A percentile compares a stretch with the other conserved stretches of the same genome.
Conservation (phyloP, 2,329 filamentous ascomycete genomes). For the Trichophyton simii region DNA sequence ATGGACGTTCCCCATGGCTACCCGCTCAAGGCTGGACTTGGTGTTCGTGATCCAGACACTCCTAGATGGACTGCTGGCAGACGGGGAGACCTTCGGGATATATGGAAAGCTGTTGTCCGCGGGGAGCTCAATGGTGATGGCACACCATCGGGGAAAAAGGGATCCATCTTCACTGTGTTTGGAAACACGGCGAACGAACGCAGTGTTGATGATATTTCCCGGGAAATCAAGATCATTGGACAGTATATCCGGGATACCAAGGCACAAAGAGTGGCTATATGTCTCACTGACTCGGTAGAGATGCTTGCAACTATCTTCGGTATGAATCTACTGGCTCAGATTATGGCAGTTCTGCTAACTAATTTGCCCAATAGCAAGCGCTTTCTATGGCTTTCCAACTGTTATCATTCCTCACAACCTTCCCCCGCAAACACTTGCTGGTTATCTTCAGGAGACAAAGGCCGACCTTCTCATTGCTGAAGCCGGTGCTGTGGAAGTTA, state of each 20-base stretch:
- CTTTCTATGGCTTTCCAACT: slow-evolving; percentile 78
- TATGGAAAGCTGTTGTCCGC: slow-evolving; percentile 65
- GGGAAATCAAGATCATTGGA: slow-evolving; percentile 79
- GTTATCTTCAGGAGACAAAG: slow-evolving; percentile 58
- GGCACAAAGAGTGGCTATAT: slow-evolving; percentile 66
- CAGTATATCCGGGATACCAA: slow-evolving; percentile 59
- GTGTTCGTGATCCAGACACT: slow-evolving; percentile 66
- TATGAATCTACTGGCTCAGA: slow-evolving; percentile 20
- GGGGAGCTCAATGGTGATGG: slow-evolving; percentile 54
- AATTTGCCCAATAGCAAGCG: slow-evolving; percentile 48
- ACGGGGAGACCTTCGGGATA: slow-evolving; percentile 78
- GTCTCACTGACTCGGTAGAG: slow-evolving; percentile 87
- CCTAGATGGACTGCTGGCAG: slow-evolving; percentile 74
- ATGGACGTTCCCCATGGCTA: slow-evolving; percentile 75
- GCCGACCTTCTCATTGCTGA: slow-evolving; percentile 74
- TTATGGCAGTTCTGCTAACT: not conserved
- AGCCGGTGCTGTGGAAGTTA: slow-evolving; percentile 75
- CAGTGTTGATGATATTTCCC: slow-evolving; percentile 57
- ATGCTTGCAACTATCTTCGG: slow-evolving; percentile 67
- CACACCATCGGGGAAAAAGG: slow-evolving; percentile 46
- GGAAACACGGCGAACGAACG: slow-evolving; percentile 66
- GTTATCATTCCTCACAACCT: slow-evolving; percentile 76
- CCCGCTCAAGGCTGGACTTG: slow-evolving; percentile 62
- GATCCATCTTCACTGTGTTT: slow-evolving; percentile 64
- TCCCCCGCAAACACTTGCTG: slow-evolving; percentile 53